Base-by-base conservation (phyloP, 2,329 filamentous ascomycete genomes). In the Ophidiomyces ophidiicola region DNA sequence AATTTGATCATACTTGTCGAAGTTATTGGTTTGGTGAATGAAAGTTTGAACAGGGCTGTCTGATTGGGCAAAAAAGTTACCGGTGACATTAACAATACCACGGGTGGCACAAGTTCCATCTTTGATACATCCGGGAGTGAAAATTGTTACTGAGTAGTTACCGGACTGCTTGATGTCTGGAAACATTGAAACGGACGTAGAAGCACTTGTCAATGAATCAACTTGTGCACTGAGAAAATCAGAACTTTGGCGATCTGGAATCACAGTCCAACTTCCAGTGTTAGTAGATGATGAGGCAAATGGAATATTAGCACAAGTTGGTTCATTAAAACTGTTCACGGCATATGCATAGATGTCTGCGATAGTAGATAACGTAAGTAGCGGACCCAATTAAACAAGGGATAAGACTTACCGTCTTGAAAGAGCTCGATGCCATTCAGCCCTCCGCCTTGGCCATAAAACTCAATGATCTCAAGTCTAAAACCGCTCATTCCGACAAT, bases 1-100 rank as follows among this genome's bases (percentile, higher is more conserved):
- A 43, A 98, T 78, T 49, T 83, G 78, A 55, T 98, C 90, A 54
- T 93, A 96, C 61, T 98, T 98, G 67, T 96, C 88, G 58, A 80
- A 92, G 56, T 92, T 74, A 62, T 98, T 98, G 12, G 87, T 94
- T 60, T 98, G 90, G 56, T 74, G 92, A 5, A 94, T 64, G 0
- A 73, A 70, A 1, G 69, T 74, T 19, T 74, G 70, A 42, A 78
- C 68, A 4, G 72, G 66, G 46, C 51, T 62, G 52, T 54, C 68
- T 52, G 49, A 61, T 20, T 54, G 54, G 26, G 57, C 58, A 2
- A 76, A 72, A 66, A 90, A 77, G 17, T 69, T 70, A 23, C 78
- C 82, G 1, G 82, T 88, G 37, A 98, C 70, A 49, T 86, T 86
- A 42, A 94, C 80, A 51, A 77, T 74, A 11, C 88, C 90, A 53